Percentiles rank a stretch among this genome's conserved stretches.
Conservation (phyloP, 129 eudicot species). For the Sambucus nigra region DNA sequence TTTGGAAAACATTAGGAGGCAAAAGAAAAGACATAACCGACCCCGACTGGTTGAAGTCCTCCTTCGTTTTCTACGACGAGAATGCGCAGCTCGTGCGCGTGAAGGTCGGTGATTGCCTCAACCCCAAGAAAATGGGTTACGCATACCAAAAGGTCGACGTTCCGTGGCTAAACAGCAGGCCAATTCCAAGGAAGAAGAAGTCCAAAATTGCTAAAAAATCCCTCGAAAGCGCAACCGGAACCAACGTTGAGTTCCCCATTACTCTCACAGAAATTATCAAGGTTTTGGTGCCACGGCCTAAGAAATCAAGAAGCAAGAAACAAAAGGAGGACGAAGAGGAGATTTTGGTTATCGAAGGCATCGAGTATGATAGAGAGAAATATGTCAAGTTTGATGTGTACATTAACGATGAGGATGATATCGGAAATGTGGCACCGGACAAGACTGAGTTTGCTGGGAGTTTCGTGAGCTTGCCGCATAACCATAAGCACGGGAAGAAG, state of each 20-base stretch:
- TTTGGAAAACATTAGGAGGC: background rate
- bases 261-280: constrained; percentile 19
- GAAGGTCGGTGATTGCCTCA: constrained; percentile 8
- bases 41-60: constrained; percentile 8
- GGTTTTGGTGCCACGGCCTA: constrained; percentile 35
- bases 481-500: constrained; percentile 3
- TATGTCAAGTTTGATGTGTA: constrained; percentile 36
- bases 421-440: constrained; percentile 12
- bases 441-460: constrained; percentile 54
- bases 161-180: background rate
- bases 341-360: constrained; percentile 26
- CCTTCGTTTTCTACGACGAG: constrained; percentile 20
- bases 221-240: background rate
- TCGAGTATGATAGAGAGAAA: constrained; percentile 16
- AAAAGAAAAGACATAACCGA: background rate
- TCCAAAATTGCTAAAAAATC: background rate
- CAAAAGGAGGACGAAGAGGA: constrained; percentile 31
- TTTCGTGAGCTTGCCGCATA: constrained; percentile 30
- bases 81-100: constrained; percentile 15
- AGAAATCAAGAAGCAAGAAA: constrained; percentile 15
- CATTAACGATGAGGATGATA: constrained; percentile 30
- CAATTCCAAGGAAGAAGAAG: background rate
- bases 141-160: constrained; percentile 6
- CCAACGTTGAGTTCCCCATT: constrained; percentile 15
- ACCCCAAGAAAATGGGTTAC: constrained; percentile 9